Base-by-base conservation (phyloP, 1,139 yeast species). In the Suhomyces atakaporum region DNA sequence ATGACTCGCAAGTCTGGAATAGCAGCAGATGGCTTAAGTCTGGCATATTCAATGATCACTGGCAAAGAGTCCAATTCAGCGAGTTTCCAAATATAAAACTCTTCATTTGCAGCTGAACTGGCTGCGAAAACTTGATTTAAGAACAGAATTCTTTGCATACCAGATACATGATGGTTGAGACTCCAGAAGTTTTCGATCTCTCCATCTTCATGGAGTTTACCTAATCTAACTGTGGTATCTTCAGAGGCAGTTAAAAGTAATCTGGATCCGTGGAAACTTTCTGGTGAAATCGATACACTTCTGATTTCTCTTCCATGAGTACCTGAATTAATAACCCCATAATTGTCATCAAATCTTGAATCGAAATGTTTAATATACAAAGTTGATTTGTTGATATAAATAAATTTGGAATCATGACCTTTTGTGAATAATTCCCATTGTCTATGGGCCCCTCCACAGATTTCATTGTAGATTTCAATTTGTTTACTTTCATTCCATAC, bases 371-470 rank as follows among this genome's bases (percentile, higher is more conserved):
- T 42, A 54, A 67, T 37, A 60, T 60, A 31, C 23, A 68, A 45
- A 12, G 62, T 57, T 2, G 79, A 68, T 25, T 84, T 79, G 53
- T 82, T 79, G 14, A 84, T 77, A 49, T 79, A 86, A 53, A 63
- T 47, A 71, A 75, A 47, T 52, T 62, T 58, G 43, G 48, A 60
- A 3, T 30, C 21, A 9, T 26, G 16, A 1, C 27, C 32, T 18
- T 51, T 44, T 10, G 56, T 47, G 36, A 60, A 54, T 16, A 84
- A 63, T 29, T 71, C 69, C 96, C 97, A 92, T 43, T 79, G 77
- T 45, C 97, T 70, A 54, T 90, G 97, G 2, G 92, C 78, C 1
- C 97, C 97, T 15, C 97, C 97, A 58, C 97, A 92, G n/a, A 73
- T 61, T 44, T 81, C 87, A 43, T 78, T 77, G 38, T 77, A 67